Evolutionary conservation across 2,329 filamentous ascomycete genomes (phyloP).

Genomic region (Ophiocordyceps camponoti-saundersi): DNA sequence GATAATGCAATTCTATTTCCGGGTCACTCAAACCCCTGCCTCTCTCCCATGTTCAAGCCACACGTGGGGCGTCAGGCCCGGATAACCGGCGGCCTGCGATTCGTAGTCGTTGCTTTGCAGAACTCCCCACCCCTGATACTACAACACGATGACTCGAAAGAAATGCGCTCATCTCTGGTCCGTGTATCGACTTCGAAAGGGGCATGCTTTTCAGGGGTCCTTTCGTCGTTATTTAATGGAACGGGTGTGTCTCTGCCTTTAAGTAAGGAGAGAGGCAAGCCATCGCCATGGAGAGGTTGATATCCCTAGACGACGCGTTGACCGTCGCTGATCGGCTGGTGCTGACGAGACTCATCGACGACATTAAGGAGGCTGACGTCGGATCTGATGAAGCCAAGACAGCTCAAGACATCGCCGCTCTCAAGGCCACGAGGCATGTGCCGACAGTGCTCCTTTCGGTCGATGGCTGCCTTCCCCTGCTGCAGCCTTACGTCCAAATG

Average conservation of each 20-base stretch:
- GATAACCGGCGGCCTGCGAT: not conserved
- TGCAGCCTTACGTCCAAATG: constrained; percentile 41
- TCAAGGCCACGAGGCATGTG: constrained; percentile 25
- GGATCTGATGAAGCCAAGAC: not conserved
- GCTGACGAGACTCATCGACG: constrained; percentile 20
- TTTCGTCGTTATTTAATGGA: not conserved
- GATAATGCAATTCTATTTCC: not conserved
- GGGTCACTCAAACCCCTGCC: not conserved
- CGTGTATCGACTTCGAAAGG: not conserved
- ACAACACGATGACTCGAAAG: not conserved
- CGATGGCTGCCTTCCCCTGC: constrained; percentile 24
- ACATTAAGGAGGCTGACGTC: constrained; percentile 10
- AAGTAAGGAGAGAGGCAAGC: not conserved
- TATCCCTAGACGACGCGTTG: constrained; percentile 21
- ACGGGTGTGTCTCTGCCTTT: not conserved
- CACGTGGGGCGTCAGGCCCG: not conserved
- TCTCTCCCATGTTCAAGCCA: not conserved
- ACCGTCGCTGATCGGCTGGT: constrained; percentile 23
- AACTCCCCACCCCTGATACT: not conserved
- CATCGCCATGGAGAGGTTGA: constrained; percentile 7
- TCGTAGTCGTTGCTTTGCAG: not conserved
- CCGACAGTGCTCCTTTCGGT: constrained; percentile 25
- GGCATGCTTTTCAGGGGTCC: not conserved
- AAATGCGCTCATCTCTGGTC: not conserved
- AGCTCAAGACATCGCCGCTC: constrained; percentile 11